Evolutionary conservation across 768 basidiomycete species (phyloP).

Genomic region (Megacollybia marginata): DNA sequence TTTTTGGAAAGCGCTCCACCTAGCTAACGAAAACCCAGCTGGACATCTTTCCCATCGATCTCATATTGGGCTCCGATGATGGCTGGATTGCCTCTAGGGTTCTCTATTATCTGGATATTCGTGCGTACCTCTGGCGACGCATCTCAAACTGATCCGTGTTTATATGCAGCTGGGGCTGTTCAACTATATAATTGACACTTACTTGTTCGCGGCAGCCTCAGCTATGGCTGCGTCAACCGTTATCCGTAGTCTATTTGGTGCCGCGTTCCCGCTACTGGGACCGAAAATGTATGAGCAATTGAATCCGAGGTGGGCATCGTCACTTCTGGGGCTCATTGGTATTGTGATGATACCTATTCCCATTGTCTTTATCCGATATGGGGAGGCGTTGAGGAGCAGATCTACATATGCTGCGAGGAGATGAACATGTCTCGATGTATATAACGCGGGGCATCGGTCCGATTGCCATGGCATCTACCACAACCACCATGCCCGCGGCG

Average conservation of each 20-base stretch:
- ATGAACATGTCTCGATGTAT: no score
- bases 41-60: neutral
- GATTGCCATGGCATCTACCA: no score
- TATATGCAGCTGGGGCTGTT: neutral
- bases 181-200: neutral
- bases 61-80: neutral
- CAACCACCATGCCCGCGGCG: no score
- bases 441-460: no score
- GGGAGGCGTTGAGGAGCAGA: no score
- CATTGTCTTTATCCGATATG: neutral
- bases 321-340: neutral
- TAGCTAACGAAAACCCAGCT: neutral
- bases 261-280: neutral
- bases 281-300: neutral
- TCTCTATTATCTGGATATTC: neutral
- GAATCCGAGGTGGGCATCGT: neutral
- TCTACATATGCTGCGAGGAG: no score
- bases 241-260: neutral
- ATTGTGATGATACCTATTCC: neutral
- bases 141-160: neutral
- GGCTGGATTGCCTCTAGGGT: neutral
- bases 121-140: neutral
- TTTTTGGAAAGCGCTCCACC: no score
- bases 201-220: neutral
- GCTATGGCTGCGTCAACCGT: neutral